These are phyloP conservation scores for Didymosphaeria variabile DNA, from an alignment of 2,329 filamentous ascomycete species.

Conservation along the genomic window DNA sequence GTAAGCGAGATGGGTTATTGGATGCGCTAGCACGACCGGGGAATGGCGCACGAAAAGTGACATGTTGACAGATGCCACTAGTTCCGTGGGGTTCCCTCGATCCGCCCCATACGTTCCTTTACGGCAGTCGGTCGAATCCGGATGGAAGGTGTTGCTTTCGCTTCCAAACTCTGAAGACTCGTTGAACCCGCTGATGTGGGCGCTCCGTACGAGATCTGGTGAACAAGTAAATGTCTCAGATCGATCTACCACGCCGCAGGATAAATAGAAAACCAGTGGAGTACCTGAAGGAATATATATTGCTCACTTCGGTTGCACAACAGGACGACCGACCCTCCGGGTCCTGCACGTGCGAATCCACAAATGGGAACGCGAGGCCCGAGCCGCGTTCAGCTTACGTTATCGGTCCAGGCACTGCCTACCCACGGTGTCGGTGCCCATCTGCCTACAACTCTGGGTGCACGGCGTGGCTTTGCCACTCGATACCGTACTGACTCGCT, in stretches of 20 bases:
- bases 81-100: slow-evolving; percentile 1
- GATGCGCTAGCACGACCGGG: neutral
- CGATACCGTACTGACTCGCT: slow-evolving; percentile 7
- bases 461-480: slow-evolving; percentile 3
- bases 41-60: neutral
- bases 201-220: too few species aligned
- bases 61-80: slow-evolving; percentile 3
- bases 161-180: neutral
- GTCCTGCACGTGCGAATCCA: slow-evolving; percentile 3
- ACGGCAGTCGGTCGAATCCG: neutral
- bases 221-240: neutral
- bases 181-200: neutral
- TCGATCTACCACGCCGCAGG: neutral
- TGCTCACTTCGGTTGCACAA: slow-evolving; percentile 1
- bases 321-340: neutral
- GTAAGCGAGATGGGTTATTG: slow-evolving; percentile 2
- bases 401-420: neutral
- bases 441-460: neutral
- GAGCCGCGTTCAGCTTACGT: slow-evolving; percentile 4
- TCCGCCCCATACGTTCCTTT: neutral
- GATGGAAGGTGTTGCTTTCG: neutral
- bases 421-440: neutral
- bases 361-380: slow-evolving; percentile 1
- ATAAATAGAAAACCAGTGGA: neutral
- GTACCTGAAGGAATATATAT: neutral